A percentile compares a stretch with the other conserved stretches of the same genome.
These are phyloP conservation scores for Melaleuca quinquenervia DNA, from an alignment of 345 rosid genomes.

Conservation along the genomic window DNA sequence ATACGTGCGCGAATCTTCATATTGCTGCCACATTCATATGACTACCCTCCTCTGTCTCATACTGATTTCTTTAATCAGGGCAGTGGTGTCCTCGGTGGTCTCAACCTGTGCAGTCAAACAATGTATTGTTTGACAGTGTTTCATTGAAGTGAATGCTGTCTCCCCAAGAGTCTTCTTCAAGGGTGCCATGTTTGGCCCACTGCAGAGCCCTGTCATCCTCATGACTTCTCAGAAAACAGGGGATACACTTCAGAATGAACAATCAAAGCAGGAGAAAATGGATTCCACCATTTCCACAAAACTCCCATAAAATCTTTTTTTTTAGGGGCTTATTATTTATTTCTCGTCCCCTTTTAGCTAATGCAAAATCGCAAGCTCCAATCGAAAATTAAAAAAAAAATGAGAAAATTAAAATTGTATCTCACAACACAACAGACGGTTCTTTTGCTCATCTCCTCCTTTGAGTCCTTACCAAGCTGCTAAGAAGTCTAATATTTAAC, in stretches of 20 bases:
- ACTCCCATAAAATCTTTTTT: not conserved
- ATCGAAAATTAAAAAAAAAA: not conserved
- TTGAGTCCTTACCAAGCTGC: slow-evolving; percentile 15
- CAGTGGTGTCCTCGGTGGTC: not conserved
- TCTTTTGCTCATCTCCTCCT: not conserved
- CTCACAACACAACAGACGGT: not conserved
- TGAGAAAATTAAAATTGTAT: not conserved
- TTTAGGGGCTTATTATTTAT: not conserved
- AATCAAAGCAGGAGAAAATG: not conserved
- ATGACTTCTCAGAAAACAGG: not conserved
- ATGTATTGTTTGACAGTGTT: not conserved
- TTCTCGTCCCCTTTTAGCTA: not conserved
- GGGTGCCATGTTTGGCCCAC: not conserved
- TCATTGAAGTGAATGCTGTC: not conserved
- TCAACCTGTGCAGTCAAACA: not conserved
- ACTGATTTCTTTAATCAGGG: not conserved
- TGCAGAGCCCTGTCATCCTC: not conserved
- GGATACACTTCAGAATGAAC: not conserved
- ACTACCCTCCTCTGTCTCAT: not conserved
- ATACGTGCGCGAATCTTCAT: not conserved
- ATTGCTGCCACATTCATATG: not conserved
- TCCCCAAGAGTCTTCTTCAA: not conserved
- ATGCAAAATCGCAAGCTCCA: not conserved
- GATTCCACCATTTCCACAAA: not conserved
- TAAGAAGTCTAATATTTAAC: slow-evolving; percentile 45